Conservation (phyloP, 371 early-diverging fungal species). For the Saksenaea oblongispora region DNA sequence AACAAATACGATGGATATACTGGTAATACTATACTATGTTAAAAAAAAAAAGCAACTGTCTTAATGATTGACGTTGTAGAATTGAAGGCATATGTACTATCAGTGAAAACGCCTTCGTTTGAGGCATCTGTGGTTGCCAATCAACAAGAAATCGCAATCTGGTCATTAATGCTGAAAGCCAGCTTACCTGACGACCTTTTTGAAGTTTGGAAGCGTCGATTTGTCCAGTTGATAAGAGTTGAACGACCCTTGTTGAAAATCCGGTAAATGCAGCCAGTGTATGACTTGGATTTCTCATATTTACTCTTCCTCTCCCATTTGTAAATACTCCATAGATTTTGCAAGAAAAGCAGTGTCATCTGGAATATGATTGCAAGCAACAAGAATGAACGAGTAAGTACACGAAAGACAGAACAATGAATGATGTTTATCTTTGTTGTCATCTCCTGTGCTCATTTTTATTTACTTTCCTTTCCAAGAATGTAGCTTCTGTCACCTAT, state of each 20-base stretch:
- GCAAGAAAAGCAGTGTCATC: not conserved
- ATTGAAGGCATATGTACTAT: not conserved
- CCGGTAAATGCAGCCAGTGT: not conserved
- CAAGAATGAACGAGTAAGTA: slow-evolving; percentile 1
- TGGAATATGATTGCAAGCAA: not conserved
- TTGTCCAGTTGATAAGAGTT: not conserved
- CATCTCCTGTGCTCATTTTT: not conserved
- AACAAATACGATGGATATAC: not conserved
- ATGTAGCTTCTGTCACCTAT: not conserved
- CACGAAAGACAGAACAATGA: not conserved
- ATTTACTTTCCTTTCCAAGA: not conserved
- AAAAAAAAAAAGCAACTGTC: not conserved
- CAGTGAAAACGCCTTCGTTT: not conserved
- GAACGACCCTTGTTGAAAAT: slow-evolving; percentile 1
- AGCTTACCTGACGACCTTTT: not conserved
- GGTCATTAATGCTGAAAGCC: not conserved
- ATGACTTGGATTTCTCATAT: not conserved
- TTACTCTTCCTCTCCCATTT: not conserved
- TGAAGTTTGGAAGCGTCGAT: not conserved
- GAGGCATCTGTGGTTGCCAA: not conserved
- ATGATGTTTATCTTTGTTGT: not conserved
- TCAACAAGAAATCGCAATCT: not conserved
- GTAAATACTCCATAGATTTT: not conserved
- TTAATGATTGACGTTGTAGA: not conserved
- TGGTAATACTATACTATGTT: not conserved